Evolutionary conservation across 352 stramenopile species (phyloP).

Genomic region (Thalassiosira gravida): DNA sequence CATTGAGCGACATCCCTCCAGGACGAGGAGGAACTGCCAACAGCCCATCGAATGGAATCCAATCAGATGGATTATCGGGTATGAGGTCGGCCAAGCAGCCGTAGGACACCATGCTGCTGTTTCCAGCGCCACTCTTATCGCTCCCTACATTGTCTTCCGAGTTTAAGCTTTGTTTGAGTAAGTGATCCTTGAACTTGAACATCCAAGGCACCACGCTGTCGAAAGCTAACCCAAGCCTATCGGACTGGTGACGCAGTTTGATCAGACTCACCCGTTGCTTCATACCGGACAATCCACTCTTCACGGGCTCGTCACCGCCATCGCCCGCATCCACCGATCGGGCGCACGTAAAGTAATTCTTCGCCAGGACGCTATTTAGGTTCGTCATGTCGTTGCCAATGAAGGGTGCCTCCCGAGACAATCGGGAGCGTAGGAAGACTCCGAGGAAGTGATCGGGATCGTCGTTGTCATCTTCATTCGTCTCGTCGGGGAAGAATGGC

Average conservation of each 20-base stretch:
- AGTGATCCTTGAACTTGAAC: slow-evolving; percentile 38
- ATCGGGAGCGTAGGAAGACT: slow-evolving; percentile 26
- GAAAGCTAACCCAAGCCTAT: slow-evolving; percentile 66
- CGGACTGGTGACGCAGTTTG: slow-evolving; percentile 69
- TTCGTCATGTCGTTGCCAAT: slow-evolving; percentile 80
- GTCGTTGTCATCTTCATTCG: slow-evolving; percentile 25
- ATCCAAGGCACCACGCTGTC: slow-evolving; percentile 62
- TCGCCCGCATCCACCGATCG: slow-evolving; percentile 17
- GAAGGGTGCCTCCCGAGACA: slow-evolving; percentile 13
- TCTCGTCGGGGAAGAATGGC: slow-evolving; percentile 50
- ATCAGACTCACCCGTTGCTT: slow-evolving; percentile 71
- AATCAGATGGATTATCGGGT: slow-evolving; percentile 73
- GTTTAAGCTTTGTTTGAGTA: slow-evolving; percentile 10
- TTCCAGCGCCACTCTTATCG: background rate
- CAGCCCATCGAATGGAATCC: slow-evolving; percentile 70
- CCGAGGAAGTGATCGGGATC: slow-evolving; percentile 31
- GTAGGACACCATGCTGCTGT: slow-evolving; percentile 31
- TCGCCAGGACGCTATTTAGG: slow-evolving; percentile 53
- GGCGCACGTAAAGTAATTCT: slow-evolving; percentile 71
- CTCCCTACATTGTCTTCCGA: background rate
- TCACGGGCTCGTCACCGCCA: slow-evolving; percentile 47
- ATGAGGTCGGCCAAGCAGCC: slow-evolving; percentile 67
- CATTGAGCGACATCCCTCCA: slow-evolving; percentile 59
- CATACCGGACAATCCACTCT: slow-evolving; percentile 63
- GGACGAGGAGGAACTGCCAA: slow-evolving; percentile 48